Percentiles rank a stretch among this genome's conserved stretches.
These are phyloP conservation scores for Coniochaeta pulveracea DNA, from an alignment of 2,329 filamentous ascomycete species.

Conservation along the genomic window DNA sequence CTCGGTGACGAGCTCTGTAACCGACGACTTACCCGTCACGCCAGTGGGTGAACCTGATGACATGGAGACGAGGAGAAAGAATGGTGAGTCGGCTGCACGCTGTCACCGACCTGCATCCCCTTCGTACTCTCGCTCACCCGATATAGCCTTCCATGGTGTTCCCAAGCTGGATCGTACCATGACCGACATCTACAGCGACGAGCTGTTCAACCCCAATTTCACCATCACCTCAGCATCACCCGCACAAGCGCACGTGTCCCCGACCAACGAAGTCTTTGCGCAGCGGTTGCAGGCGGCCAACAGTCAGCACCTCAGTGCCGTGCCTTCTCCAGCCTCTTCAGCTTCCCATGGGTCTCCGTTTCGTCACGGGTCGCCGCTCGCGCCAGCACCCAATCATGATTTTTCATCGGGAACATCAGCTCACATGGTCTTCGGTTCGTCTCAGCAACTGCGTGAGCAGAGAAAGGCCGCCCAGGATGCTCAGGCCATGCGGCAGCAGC, in stretches of 20 bases:
- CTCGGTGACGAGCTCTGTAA: conserved; percentile 46
- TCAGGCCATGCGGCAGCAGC: conserved; percentile 28
- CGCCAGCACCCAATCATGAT: conserved; percentile 34
- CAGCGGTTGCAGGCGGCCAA: conserved; percentile 73
- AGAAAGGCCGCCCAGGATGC: conserved; percentile 50
- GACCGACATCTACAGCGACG: conserved; percentile 75
- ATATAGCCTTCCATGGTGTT: conserved; percentile 42
- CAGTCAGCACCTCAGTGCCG: conserved; percentile 55
- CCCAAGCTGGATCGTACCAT: conserved; percentile 79
- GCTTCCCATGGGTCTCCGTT: conserved; percentile 66
- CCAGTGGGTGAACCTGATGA: conserved; percentile 40
- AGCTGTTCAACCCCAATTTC: conserved; percentile 67
- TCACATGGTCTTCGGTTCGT: conserved; percentile 36
- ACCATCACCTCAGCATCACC: conserved; percentile 45
- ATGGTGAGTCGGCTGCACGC: conserved; percentile 48
- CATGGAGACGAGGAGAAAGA: conserved; percentile 33
- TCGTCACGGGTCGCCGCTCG: conserved; percentile 55
- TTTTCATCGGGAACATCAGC: conserved; percentile 16
- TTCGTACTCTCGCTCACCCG: conserved; percentile 53
- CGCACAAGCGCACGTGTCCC: conserved; percentile 36
- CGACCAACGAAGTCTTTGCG: conserved; percentile 52
- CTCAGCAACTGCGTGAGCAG: conserved; percentile 49
- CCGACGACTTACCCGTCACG: conserved; percentile 49
- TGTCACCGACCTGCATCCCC: no score
- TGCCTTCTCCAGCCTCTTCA: conserved; percentile 34